Conservation (phyloP, 2,329 filamentous ascomycete genomes). For the Daldinia sp. region DNA sequence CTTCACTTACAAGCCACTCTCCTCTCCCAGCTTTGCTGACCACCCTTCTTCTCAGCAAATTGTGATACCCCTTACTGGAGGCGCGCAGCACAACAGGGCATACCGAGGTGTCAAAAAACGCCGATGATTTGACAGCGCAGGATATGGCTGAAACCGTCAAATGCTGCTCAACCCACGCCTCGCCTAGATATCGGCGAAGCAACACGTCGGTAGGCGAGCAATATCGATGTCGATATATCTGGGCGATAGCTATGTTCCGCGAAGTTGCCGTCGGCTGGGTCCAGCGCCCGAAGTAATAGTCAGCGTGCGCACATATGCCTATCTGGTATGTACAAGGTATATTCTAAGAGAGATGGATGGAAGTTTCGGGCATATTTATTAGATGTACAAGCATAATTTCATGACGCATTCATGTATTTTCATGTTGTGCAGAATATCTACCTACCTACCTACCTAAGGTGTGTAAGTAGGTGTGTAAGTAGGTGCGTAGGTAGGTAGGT, state of each 20-base stretch:
- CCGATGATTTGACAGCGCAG: conserved; percentile 8
- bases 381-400: conserved; percentile 7
- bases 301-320: conserved; percentile 9
- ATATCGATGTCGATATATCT: background rate
- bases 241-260: conserved; percentile 14
- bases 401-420: no score
- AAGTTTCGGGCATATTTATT: conserved; percentile 27
- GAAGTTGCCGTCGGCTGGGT: conserved; percentile 11
- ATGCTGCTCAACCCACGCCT: conserved; percentile 25
- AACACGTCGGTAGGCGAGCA: background rate
- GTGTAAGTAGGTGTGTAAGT: no score
- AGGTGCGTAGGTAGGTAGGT: conserved; percentile 24
- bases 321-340: no score
- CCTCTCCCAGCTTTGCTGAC: conserved; percentile 14
- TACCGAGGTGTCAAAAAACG: conserved; percentile 22
- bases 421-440: conserved; percentile 25
- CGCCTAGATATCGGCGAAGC: background rate
- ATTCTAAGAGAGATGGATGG: no score
- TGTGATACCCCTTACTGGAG: conserved; percentile 9
- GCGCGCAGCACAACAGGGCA: conserved; percentile 22
- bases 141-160: conserved; percentile 7
- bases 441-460: no score
- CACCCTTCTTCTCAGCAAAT: background rate
- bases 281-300: no score
- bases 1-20: conserved; percentile 7